Evolutionary conservation across 805 yeast species (phyloP), one percentile per base, ranked within the genome.

Genomic region (Brettanomyces naardenensis): DNA sequence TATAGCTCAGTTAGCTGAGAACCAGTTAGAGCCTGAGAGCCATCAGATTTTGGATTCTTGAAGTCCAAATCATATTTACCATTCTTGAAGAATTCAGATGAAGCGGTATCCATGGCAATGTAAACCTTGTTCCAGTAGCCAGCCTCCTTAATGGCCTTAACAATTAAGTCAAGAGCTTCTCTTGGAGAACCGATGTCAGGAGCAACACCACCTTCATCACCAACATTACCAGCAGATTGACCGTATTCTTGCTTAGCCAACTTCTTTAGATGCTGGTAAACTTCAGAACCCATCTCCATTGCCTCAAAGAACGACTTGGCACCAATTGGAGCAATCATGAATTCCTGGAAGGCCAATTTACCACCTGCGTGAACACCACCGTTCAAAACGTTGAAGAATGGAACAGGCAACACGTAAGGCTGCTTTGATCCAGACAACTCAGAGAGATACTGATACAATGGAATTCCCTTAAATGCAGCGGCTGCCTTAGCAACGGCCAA

Each of bases 311-410:
- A 92, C 44, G 90, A 59, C 58, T 77, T 71, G 56, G 95, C 96
- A 58, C 80, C 90, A 53, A 83, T 73, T 71, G 98, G 97, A 48
- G 85, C 97, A 71, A 90, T 86, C 97, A 90, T 92, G 78, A 90
- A 90, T 77, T 90, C 98, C 78, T 90, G 98, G 82, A 90, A 79
- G 58, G 98, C 98, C 54, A 90, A 75, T 64, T 90, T 81, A 74
- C 98, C 98, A 75, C 98, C 98, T 61, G 98, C 98, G 74, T 90
- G 98, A 61, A 95, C 83, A 70, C 98, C 98, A 77, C 98, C 98
- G 81, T 90, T 90, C 68, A 90, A 76, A 51, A 90, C 98, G 75
- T 90, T 90, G 74, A 86, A 92, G 95, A 92, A 83, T 53, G 98
- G 98, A 68, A 92, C 97, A 66, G 98, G 98, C 65, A 90, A 73